phyloP scores from a whole-genome alignment of 495 filamentous ascomycete genomes.

The Hypomontagnella monticulosa region DNA sequence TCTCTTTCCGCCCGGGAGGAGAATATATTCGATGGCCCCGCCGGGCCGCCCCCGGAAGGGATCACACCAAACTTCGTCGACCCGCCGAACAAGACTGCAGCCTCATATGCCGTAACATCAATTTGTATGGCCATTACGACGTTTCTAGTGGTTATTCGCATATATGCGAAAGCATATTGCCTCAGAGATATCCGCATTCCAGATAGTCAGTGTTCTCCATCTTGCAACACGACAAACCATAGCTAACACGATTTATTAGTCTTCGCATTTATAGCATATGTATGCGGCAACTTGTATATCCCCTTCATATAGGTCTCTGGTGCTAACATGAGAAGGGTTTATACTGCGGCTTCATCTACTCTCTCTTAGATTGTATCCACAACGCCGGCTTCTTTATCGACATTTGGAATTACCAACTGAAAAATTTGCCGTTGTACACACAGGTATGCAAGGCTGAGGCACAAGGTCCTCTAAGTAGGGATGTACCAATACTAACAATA shows the following conservation, averaged over 20 bases:
- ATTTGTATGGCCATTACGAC: neutral
- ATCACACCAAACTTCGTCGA: neutral
- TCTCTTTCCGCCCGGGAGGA: too few relatives aligned
- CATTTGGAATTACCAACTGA: neutral
- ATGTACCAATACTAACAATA: neutral
- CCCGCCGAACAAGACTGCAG: neutral
- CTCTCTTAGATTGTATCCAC: neutral
- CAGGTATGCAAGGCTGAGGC: too few relatives aligned
- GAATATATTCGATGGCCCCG: neutral
- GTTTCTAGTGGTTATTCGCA: neutral
- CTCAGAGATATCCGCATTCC: neutral
- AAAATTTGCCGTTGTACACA: neutral
- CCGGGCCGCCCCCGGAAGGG: neutral
- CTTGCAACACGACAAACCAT: neutral
- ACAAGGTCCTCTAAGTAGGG: constrained; percentile 2
- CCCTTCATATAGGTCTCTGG: neutral
- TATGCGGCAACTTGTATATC: neutral
- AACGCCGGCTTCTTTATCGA: neutral
- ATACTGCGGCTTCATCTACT: neutral
- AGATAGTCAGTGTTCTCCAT: neutral
- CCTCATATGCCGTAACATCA: neutral
- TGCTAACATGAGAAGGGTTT: neutral
- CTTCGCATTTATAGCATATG: neutral
- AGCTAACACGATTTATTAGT: neutral
- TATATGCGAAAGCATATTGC: neutral